phyloP scores from a whole-genome alignment of 495 filamentous ascomycete species.

The Aspergillus ellipticus region DNA sequence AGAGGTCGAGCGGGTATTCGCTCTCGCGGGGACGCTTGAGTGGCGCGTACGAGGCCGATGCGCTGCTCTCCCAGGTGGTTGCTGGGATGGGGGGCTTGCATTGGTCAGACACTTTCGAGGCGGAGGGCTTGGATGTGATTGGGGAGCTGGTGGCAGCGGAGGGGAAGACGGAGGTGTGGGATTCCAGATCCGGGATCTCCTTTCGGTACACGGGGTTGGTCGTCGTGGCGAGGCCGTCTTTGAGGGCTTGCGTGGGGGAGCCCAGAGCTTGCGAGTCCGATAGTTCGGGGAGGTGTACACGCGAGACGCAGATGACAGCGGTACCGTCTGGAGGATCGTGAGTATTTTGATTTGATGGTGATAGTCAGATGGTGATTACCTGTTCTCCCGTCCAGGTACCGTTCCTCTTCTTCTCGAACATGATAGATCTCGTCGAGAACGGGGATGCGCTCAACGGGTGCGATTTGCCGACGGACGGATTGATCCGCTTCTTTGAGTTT shows the following conservation, averaged over 20 bases:
- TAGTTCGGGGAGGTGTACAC: constrained; percentile 31
- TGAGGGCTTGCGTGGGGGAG: constrained; percentile 7
- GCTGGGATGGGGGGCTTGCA: not conserved
- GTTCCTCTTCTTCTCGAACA: constrained; percentile 59
- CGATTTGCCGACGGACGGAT: constrained; percentile 40
- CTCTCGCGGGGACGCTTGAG: constrained; percentile 22
- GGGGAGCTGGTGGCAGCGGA: constrained; percentile 15
- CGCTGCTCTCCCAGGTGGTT: constrained; percentile 8
- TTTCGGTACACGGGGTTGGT: constrained; percentile 15
- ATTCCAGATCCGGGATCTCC: constrained; percentile 19
- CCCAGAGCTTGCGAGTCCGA: constrained; percentile 14
- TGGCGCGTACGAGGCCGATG: constrained; percentile 9
- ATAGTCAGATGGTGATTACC: constrained; percentile 36
- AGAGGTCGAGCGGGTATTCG: constrained; percentile 17
- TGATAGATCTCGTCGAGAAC: constrained; percentile 62
- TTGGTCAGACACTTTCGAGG: constrained; percentile 7
- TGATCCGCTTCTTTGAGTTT: constrained; percentile 40
- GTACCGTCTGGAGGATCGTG: constrained; percentile 11
- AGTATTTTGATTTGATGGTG: not conserved
- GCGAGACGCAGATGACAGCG: constrained; percentile 27
- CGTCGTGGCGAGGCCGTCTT: not conserved
- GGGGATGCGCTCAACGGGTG: constrained; percentile 33
- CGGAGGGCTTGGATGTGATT: constrained; percentile 8
- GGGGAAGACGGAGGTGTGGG: constrained; percentile 22
- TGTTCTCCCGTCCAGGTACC: constrained; percentile 51